These are phyloP conservation scores for Rugosomyces carneus DNA, from an alignment of 1,284 basidiomycete genomes.

Conservation along the genomic window DNA sequence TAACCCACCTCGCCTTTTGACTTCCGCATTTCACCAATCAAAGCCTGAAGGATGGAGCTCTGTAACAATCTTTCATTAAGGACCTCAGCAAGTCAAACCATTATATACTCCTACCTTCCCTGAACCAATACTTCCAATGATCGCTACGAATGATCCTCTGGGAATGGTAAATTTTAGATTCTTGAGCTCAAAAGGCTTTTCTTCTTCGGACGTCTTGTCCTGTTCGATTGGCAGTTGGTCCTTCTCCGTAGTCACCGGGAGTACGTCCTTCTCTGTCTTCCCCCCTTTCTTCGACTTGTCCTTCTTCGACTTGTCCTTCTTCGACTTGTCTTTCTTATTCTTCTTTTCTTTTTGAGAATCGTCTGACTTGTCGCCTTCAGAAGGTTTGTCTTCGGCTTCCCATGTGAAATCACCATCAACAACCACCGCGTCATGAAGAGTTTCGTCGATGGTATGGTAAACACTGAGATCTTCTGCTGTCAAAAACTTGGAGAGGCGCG, in stretches of 20 bases:
- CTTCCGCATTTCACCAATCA: conserved; percentile 78
- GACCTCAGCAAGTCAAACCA: not conserved
- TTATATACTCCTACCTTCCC: conserved; percentile 49
- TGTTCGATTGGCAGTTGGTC: conserved; percentile 8
- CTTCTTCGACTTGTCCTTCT: conserved; percentile 7
- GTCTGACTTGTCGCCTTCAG: conserved; percentile 26
- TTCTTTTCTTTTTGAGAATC: conserved; percentile 17
- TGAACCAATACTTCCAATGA: conserved; percentile 69
- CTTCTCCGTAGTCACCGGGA: conserved; percentile 15
- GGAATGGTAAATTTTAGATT: conserved; percentile 54
- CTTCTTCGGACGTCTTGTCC: conserved; percentile 26
- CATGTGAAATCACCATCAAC: conserved; percentile 66
- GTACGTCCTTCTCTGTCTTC: conserved; percentile 7
- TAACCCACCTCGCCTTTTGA: conserved; percentile 43
- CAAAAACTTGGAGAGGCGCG: conserved; percentile 54
- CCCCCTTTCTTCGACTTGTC: conserved; percentile 23
- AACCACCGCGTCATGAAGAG: conserved; percentile 41
- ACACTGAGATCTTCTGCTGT: conserved; percentile 59
- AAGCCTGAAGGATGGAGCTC: conserved; percentile 62
- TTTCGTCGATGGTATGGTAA: conserved; percentile 42
- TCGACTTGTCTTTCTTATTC: conserved; percentile 13
- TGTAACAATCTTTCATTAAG: conserved; percentile 16
- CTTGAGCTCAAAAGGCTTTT: conserved; percentile 57
- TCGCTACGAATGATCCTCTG: conserved; percentile 60
- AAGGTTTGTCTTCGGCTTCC: conserved; percentile 43